Percentiles rank a stretch among this genome's conserved stretches.
Evolutionary conservation across 2,329 filamentous ascomycete genomes (phyloP).

Genomic region (Domatiomyces catenatus): DNA sequence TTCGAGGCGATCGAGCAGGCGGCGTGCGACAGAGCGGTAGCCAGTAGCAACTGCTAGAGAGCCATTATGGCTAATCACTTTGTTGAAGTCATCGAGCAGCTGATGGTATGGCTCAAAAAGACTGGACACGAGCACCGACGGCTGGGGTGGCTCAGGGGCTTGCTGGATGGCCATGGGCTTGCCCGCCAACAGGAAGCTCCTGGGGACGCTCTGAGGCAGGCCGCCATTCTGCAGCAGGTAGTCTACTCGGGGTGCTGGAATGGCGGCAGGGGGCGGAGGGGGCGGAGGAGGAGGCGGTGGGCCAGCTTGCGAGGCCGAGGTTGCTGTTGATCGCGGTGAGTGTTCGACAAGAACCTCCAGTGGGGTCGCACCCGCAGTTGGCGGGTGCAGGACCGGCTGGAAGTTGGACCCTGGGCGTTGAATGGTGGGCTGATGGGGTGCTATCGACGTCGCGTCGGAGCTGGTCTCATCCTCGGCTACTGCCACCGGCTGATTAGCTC

Average conservation of each 20-base stretch:
- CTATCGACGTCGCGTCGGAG: conserved; percentile 33
- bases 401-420: conserved; percentile 14
- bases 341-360: conserved; percentile 25
- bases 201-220: conserved; percentile 54
- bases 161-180: conserved; percentile 26
- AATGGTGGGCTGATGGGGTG: conserved; percentile 26
- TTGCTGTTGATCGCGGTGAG: conserved; percentile 5
- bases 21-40: conserved; percentile 82
- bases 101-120: conserved; percentile 73
- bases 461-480: conserved; percentile 9
- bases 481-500: conserved; percentile 16
- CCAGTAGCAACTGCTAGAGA: conserved; percentile 91
- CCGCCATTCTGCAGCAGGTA: conserved; percentile 86
- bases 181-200: conserved; percentile 45
- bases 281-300: conserved; percentile 54
- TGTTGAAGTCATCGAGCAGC: conserved; percentile 71
- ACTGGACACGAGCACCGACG: conserved; percentile 51
- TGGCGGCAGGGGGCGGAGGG: conserved; percentile 49
- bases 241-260: conserved; percentile 69
- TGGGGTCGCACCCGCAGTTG: conserved; percentile 18
- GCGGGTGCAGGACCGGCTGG: neutral
- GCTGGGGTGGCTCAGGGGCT: conserved; percentile 46
- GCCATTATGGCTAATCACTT: conserved; percentile 66
- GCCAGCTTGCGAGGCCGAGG: conserved; percentile 21
- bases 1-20: conserved; percentile 76